Conservation (phyloP, 2,329 filamentous ascomycete species). For the Mycosphaerella arachidis region DNA sequence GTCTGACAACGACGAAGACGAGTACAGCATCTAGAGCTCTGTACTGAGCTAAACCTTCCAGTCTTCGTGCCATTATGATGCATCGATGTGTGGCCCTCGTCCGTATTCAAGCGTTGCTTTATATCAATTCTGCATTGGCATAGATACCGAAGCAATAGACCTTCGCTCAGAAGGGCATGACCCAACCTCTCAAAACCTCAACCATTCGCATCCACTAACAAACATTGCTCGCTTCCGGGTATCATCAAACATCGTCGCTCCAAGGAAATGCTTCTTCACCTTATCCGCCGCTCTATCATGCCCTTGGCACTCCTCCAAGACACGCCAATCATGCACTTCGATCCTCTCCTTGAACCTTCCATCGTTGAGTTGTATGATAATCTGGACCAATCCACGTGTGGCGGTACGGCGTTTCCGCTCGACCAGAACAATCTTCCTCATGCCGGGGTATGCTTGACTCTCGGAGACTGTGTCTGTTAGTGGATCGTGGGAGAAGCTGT, state of each 20-base stretch:
- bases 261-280: slow-evolving; percentile 24
- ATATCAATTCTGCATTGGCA: background rate
- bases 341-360: slow-evolving; percentile 27
- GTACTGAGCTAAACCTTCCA: no score
- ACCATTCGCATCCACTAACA: slow-evolving; percentile 15
- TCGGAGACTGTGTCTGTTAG: slow-evolving; percentile 27
- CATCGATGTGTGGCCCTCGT: no score
- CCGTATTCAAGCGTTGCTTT: background rate
- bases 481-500: slow-evolving; percentile 22
- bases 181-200: background rate
- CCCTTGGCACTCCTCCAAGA: slow-evolving; percentile 23
- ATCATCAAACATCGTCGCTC: slow-evolving; percentile 28
- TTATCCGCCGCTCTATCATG: slow-evolving; percentile 17
- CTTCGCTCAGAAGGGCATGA: no score
- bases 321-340: slow-evolving; percentile 32
- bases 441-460: slow-evolving; percentile 29
- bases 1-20: no score
- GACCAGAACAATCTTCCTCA: slow-evolving; percentile 32
- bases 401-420: slow-evolving; percentile 24
- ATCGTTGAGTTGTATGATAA: slow-evolving; percentile 22
- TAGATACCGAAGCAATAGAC: background rate
- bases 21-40: no score
- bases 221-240: slow-evolving; percentile 20
- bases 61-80: no score
- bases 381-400: slow-evolving; percentile 12